These are phyloP conservation scores for Phaffia rhodozyma DNA, from an alignment of 1,284 basidiomycete genomes.

Conservation along the genomic window DNA sequence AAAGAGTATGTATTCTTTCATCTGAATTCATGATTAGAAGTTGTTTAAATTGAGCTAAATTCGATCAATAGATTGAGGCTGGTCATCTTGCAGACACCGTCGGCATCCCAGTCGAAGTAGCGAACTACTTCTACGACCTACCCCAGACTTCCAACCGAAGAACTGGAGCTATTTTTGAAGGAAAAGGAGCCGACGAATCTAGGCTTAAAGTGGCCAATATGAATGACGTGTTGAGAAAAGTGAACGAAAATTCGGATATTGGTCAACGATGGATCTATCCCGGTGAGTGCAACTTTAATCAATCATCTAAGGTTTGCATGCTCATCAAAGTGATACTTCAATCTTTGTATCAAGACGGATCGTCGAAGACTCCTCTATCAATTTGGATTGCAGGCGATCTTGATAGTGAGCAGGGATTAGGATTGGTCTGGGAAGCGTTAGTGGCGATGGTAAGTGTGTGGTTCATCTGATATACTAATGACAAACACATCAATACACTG, in stretches of 20 bases:
- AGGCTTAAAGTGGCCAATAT: conserved; percentile 22
- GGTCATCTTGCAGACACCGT: conserved; percentile 40
- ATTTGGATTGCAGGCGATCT: conserved; percentile 69
- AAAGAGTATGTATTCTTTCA: too few relatives aligned
- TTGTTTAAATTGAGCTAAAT: background rate
- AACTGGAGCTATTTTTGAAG: conserved; percentile 41
- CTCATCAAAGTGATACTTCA: conserved; percentile 30
- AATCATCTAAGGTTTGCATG: conserved; percentile 17
- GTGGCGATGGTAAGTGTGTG: conserved; percentile 46
- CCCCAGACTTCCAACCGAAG: conserved; percentile 56
- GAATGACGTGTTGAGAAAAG: conserved; percentile 24
- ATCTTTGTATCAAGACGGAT: conserved; percentile 14
- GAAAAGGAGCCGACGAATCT: conserved; percentile 23
- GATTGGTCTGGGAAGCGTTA: conserved; percentile 51
- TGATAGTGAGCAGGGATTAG: conserved; percentile 49
- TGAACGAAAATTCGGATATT: conserved; percentile 21
- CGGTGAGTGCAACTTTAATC: conserved; percentile 32
- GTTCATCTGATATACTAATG: background rate
- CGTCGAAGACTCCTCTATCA: conserved; percentile 34
- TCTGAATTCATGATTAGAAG: too few relatives aligned
- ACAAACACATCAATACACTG: background rate
- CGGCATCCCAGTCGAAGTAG: conserved; percentile 34
- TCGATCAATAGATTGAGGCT: conserved; percentile 48
- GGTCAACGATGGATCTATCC: conserved; percentile 51
- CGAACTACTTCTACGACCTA: conserved; percentile 79